Percentiles rank a stretch among this genome's conserved stretches.
Evolutionary conservation across 768 basidiomycete genomes (phyloP).

Genomic region (Leccinellum rugosiceps): DNA sequence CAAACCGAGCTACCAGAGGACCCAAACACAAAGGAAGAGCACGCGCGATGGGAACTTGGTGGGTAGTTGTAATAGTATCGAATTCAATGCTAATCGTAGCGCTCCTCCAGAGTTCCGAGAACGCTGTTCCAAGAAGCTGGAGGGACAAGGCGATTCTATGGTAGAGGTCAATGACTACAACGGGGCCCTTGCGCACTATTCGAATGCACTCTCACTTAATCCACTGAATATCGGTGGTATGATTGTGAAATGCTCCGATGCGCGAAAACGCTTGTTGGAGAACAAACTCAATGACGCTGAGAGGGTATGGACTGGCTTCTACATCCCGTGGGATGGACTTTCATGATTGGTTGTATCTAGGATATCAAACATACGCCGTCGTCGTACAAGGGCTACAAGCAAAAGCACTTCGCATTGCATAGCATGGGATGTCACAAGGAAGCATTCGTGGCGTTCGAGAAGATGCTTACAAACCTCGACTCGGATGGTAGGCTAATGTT

Average conservation of each 20-base stretch:
- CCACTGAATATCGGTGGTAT: neutral
- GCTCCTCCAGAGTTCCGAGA: neutral
- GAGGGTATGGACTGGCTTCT: neutral
- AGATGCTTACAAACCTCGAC: neutral
- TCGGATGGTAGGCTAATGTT: neutral
- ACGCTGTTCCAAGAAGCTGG: neutral
- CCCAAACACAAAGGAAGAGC: neutral
- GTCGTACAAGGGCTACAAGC: neutral
- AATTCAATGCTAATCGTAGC: neutral
- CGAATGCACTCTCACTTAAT: neutral
- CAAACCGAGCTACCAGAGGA: neutral
- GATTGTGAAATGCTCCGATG: neutral
- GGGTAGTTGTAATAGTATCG: neutral
- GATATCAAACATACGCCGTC: neutral
- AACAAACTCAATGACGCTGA: neutral
- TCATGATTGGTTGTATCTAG: neutral
- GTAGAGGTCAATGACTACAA: neutral
- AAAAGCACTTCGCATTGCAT: neutral
- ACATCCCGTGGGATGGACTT: neutral
- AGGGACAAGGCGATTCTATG: neutral
- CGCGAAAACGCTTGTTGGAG: neutral
- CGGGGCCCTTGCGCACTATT: neutral
- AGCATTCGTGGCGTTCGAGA: neutral
- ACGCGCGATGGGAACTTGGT: neutral
- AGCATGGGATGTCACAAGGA: neutral